These are phyloP conservation scores for Volvariella surrecta DNA, from an alignment of 1,284 basidiomycete species.

Conservation along the genomic window DNA sequence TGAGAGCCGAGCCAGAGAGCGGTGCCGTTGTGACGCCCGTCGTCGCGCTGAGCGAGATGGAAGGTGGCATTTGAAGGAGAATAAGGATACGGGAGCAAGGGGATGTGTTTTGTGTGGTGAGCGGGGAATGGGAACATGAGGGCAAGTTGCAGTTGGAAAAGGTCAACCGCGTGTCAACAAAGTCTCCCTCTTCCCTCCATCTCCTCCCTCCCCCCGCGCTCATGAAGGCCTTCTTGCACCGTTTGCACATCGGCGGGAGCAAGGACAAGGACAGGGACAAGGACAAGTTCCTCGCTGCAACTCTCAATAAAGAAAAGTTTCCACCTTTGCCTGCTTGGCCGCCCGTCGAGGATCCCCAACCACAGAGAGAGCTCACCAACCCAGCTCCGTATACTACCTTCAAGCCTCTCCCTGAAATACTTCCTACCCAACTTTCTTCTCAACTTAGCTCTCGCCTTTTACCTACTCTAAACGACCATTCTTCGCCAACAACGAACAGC, in stretches of 20 bases:
- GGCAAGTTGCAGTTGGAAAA: background rate
- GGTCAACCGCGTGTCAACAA: background rate
- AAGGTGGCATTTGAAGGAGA: constrained; percentile 25
- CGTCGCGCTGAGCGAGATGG: constrained; percentile 43
- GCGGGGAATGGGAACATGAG: constrained; percentile 30
- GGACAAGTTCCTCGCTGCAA: constrained; percentile 21
- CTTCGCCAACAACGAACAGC: background rate
- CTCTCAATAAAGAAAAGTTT: constrained; percentile 50
- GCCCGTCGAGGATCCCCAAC: constrained; percentile 22
- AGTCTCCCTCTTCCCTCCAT: constrained; percentile 1
- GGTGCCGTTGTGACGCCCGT: constrained; percentile 71
- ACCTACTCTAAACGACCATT: constrained; percentile 38
- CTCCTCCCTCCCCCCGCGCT: constrained; percentile 10
- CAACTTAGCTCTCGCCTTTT: constrained; percentile 36
- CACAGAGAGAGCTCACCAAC: constrained; percentile 25
- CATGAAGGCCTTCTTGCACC: constrained; percentile 76
- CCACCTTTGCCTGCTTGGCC: constrained; percentile 61
- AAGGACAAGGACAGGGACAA: constrained; percentile 55
- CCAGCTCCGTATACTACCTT: constrained; percentile 41
- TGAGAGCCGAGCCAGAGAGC: constrained; percentile 84
- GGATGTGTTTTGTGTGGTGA: constrained; percentile 61
- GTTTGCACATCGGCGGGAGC: constrained; percentile 59
- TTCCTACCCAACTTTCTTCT: constrained; percentile 23
- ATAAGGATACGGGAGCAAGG: constrained; percentile 41
- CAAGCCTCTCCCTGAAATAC: constrained; percentile 64